These are phyloP conservation scores for Botrytis fragariae DNA, from an alignment of 2,329 filamentous ascomycete genomes.

Conservation along the genomic window DNA sequence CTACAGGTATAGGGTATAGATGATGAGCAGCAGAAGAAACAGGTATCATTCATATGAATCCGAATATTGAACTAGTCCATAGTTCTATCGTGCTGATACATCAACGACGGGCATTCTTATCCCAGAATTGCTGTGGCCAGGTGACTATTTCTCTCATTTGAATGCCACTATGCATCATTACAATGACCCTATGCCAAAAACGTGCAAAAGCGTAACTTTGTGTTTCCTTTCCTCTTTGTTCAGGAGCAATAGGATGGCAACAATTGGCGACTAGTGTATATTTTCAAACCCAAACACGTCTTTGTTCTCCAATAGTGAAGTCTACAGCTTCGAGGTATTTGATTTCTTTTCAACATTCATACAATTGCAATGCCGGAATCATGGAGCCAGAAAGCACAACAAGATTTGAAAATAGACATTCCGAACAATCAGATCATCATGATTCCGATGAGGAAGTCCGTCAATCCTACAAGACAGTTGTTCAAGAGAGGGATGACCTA, in stretches of 20 bases:
- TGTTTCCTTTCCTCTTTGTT: slow-evolving; percentile 1
- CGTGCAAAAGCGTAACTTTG: slow-evolving; percentile 6
- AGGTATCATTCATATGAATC: background rate
- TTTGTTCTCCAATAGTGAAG: background rate
- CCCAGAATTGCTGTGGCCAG: background rate
- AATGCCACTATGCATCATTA: background rate
- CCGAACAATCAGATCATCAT: background rate
- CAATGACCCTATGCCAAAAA: background rate
- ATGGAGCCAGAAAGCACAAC: background rate
- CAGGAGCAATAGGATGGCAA: background rate
- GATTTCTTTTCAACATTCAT: background rate
- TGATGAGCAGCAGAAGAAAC: background rate
- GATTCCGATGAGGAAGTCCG: background rate
- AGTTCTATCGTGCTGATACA: background rate
- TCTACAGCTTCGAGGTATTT: background rate
- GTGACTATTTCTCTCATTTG: background rate
- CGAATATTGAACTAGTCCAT: no score
- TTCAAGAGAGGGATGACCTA: slow-evolving; percentile 11
- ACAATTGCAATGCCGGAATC: background rate
- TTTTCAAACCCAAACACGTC: background rate
- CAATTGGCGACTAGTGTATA: background rate
- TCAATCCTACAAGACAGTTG: background rate
- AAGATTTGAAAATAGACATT: background rate
- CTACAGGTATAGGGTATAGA: no score
- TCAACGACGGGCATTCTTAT: background rate